A percentile compares a stretch with the other conserved stretches of the same genome.
These are phyloP conservation scores for Microcyclospora pomicola DNA, from an alignment of 2,329 filamentous ascomycete genomes.

Conservation along the genomic window DNA sequence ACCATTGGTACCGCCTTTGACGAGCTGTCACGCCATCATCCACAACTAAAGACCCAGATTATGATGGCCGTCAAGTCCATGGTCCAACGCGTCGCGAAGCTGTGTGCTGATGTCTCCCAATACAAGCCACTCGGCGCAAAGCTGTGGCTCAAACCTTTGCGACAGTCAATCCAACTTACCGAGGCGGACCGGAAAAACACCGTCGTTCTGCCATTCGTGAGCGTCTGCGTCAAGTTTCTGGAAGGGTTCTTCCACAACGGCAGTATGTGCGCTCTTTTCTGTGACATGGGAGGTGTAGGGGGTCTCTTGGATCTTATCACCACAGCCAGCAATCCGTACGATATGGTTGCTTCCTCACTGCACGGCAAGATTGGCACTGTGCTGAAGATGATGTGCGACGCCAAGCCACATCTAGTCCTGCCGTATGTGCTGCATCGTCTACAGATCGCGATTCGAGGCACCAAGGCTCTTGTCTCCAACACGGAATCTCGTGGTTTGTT, in stretches of 20 bases:
- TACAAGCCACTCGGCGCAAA: conserved; percentile 64
- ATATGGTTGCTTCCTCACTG: conserved; percentile 53
- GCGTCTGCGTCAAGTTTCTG: conserved; percentile 64
- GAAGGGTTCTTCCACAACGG: conserved; percentile 62
- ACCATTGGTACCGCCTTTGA: conserved; percentile 77
- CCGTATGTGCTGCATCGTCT: conserved; percentile 67
- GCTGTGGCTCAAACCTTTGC: conserved; percentile 40
- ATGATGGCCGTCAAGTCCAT: conserved; percentile 78
- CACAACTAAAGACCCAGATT: conserved; percentile 64
- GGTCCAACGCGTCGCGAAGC: conserved; percentile 64
- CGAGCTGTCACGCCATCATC: conserved; percentile 88
- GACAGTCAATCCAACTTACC: conserved; percentile 30
- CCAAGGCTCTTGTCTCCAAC: conserved; percentile 49
- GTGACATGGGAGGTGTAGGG: conserved; percentile 68
- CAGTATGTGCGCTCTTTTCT: conserved; percentile 57
- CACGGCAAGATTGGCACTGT: conserved; percentile 60
- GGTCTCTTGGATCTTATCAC: conserved; percentile 71
- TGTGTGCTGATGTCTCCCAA: conserved; percentile 58
- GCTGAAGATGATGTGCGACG: conserved; percentile 64
- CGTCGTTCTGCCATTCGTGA: conserved; percentile 47
- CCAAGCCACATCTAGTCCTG: conserved; percentile 64
- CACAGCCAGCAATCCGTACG: conserved; percentile 63
- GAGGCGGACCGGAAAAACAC: conserved; percentile 23
- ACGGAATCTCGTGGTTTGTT: conserved; percentile 9
- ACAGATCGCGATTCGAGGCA: conserved; percentile 51